Conservation (phyloP, 1,284 basidiomycete species). For the Violaceomyces palustris region DNA sequence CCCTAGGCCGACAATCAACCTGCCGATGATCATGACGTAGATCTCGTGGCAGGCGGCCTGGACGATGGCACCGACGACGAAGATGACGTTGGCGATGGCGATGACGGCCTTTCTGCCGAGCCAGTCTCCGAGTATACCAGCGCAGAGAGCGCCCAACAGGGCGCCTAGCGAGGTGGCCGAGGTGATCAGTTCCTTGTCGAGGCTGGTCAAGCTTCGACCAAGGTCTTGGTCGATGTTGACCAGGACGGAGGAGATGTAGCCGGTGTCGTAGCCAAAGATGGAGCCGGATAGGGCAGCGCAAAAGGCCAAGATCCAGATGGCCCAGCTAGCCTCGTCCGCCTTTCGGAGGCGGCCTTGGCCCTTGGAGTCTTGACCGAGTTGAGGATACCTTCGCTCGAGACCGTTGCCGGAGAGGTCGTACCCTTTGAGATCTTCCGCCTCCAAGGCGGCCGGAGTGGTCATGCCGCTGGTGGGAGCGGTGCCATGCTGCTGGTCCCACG, state of each 20-base stretch:
- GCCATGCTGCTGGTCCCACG: too few relatives aligned
- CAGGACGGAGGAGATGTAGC: conserved; percentile 15
- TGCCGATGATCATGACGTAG: conserved; percentile 52
- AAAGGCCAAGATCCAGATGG: conserved; percentile 12
- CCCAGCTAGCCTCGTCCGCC: conserved; percentile 1
- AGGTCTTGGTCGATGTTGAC: conserved; percentile 9
- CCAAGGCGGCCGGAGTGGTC: too few relatives aligned
- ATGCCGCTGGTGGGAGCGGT: too few relatives aligned
- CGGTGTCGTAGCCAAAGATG: conserved; percentile 17
- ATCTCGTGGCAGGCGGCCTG: conserved; percentile 51
- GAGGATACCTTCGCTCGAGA: neutral
- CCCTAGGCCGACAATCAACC: conserved; percentile 54
- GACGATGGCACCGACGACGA: conserved; percentile 50
- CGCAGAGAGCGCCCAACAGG: conserved; percentile 9
- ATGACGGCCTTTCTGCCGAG: conserved; percentile 14
- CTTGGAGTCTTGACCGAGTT: neutral
- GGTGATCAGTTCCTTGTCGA: conserved; percentile 11
- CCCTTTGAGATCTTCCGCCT: neutral
- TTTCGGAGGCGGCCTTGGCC: neutral
- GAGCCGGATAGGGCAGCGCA: conserved; percentile 15
- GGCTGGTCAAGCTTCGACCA: conserved; percentile 3
- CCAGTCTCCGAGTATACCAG: conserved; percentile 9
- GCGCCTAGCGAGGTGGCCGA: conserved; percentile 14
- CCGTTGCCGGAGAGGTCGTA: neutral
- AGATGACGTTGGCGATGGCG: conserved; percentile 18